Base-by-base conservation (phyloP, 148 eudicot genomes). In the Diospyros kaki region DNA sequence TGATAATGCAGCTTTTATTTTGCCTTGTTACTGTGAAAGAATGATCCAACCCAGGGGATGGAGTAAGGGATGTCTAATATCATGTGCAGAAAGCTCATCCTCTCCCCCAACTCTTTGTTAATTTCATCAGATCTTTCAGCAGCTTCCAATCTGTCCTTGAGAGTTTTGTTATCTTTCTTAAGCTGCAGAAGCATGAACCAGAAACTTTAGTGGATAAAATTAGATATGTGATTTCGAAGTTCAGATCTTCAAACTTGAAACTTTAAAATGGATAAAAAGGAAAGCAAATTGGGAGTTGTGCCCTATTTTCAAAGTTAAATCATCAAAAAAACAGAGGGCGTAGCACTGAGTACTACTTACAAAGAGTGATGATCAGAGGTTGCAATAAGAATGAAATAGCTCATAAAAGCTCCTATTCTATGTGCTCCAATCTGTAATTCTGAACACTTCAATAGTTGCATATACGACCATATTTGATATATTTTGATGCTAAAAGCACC, bases 131-230 rank as follows among this genome's bases (percentile, higher is more conserved):
- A 42, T 52, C 50, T 69, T 77, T 84, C 81, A 68, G 77, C 78
- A 53, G 78, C 78, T 69, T 73, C 73, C 68, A 81, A 71, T 71
- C 79, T 84, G 80, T 77, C 79, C 80, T 76, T 80, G 50, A 84
- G 86, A 74, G 38, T 67, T 71, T 73, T 76, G 72, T 84, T 89
- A 75, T 87, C 83, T 77, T 76, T 84, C 83, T 73, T 71, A 66
- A 89, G 83, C 91, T 87, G 84, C 58, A 46, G 62, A 58, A 68
- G 61, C 7, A 12, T 2, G 28, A 41, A 60, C 28, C 28, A 28
- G 28, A 28, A 28, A 28, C 28, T 28, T 28, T 28, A 28, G 28
- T 28, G 28, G 28, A 28, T 28, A 28, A 28, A 28, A 28, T 28
- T 28, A 28, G 28, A 28, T 28, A 28, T 28, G 28, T 28, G 28